Evolutionary conservation across 495 filamentous ascomycete species (phyloP).

Genomic region (Penicillium chermesinum): DNA sequence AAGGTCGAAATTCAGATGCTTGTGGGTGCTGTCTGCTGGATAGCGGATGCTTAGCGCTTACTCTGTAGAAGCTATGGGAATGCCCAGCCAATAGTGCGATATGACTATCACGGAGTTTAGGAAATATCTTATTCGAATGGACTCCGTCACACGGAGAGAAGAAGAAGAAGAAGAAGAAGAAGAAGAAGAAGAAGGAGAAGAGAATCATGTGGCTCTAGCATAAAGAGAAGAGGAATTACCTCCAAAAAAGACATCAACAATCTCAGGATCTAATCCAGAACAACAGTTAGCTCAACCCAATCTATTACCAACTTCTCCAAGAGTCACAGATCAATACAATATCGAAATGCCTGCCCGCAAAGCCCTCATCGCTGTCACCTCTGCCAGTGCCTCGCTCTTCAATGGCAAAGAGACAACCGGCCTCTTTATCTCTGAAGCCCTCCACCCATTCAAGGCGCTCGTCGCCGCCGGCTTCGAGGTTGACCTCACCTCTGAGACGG

Average conservation of each 20-base stretch:
- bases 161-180: background rate
- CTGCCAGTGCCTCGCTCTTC: conserved; percentile 40
- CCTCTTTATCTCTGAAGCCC: conserved; percentile 43
- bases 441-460: conserved; percentile 45
- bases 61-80: too few species aligned
- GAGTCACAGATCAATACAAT: too few species aligned
- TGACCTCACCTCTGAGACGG: conserved; percentile 43
- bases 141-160: background rate
- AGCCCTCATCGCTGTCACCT: conserved; percentile 44
- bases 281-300: background rate
- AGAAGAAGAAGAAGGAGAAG: too few species aligned
- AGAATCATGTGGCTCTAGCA: too few species aligned
- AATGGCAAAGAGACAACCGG: conserved; percentile 35
- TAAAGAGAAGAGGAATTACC: background rate
- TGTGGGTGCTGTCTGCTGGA: too few species aligned
- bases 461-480: conserved; percentile 43
- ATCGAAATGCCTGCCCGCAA: conserved; percentile 27
- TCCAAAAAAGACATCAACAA: background rate
- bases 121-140: too few species aligned
- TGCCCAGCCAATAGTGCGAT: too few species aligned
- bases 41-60: too few species aligned
- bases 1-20: background rate
- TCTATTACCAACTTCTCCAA: background rate
- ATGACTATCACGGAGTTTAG: background rate
- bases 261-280: background rate